These are phyloP conservation scores for Naganishia albida DNA, from an alignment of 1,284 basidiomycete species.

Conservation along the genomic window DNA sequence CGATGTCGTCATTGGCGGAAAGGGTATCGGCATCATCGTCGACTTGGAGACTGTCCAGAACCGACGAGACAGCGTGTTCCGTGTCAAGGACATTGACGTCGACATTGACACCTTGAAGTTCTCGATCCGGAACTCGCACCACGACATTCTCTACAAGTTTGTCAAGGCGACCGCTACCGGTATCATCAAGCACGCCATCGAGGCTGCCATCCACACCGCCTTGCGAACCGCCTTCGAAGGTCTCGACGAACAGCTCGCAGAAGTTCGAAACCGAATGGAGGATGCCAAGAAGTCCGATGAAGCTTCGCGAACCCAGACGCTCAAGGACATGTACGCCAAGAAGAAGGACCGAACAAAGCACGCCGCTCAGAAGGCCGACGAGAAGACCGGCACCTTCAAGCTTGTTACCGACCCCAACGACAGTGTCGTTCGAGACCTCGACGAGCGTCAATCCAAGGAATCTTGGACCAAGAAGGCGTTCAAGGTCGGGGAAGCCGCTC, in stretches of 20 bases:
- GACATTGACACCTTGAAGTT: conserved; percentile 76
- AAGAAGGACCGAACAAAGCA: conserved; percentile 54
- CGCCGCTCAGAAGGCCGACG: conserved; percentile 49
- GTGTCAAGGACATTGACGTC: conserved; percentile 47
- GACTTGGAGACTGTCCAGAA: conserved; percentile 54
- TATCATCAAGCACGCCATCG: conserved; percentile 86
- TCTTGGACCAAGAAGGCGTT: conserved; percentile 42
- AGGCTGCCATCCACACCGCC: conserved; percentile 75
- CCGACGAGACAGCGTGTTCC: conserved; percentile 46
- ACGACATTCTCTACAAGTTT: conserved; percentile 81
- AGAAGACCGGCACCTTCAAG: conserved; percentile 43
- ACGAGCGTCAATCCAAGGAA: conserved; percentile 37
- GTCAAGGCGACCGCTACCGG: conserved; percentile 53
- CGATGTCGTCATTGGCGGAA: conserved; percentile 82
- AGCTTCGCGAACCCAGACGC: conserved; percentile 59
- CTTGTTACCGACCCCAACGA: conserved; percentile 41
- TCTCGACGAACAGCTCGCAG: conserved; percentile 67
- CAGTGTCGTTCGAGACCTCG: conserved; percentile 28
- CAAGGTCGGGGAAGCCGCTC: conserved; percentile 45
- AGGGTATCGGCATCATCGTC: conserved; percentile 56
- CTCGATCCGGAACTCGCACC: conserved; percentile 85
- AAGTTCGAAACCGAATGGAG: conserved; percentile 63
- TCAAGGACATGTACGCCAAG: conserved; percentile 65
- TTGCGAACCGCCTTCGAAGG: conserved; percentile 81
- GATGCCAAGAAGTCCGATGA: conserved; percentile 65